These are phyloP conservation scores for Raphanus sativus DNA, from an alignment of 345 rosid species.

Conservation along the genomic window DNA sequence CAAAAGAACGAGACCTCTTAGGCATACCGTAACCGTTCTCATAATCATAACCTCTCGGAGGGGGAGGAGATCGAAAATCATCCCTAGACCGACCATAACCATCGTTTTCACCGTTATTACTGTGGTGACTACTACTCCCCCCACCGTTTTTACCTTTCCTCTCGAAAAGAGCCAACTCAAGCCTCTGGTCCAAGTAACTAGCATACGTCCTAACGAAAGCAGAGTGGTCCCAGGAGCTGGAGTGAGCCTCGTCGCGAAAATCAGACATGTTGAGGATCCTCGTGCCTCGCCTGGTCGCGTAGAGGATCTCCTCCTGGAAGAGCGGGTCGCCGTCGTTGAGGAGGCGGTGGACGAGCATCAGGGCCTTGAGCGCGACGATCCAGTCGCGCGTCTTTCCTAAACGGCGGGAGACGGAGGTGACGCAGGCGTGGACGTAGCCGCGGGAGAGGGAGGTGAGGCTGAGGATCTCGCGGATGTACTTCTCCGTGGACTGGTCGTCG, in stretches of 20 bases:
- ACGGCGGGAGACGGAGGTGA: conserved; percentile 68
- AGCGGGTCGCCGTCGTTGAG: conserved; percentile 67
- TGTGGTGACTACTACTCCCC: conserved; percentile 41
- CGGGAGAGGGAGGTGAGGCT: conserved; percentile 73
- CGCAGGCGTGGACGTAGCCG: conserved; percentile 75
- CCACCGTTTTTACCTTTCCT: conserved; percentile 39
- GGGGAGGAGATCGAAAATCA: conserved; percentile 61
- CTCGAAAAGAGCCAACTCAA: conserved; percentile 58
- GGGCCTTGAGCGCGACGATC: conserved; percentile 81
- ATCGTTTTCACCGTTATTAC: conserved; percentile 38
- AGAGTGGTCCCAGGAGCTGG: conserved; percentile 85
- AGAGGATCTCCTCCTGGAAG: conserved; percentile 75
- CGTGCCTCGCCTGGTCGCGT: conserved; percentile 69
- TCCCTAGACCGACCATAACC: conserved; percentile 43
- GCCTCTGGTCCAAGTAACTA: conserved; percentile 74
- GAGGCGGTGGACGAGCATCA: conserved; percentile 71
- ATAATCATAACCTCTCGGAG: conserved; percentile 55
- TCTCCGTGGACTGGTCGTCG: conserved; percentile 80
- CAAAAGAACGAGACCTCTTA: conserved; percentile 63
- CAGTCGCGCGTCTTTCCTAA: conserved; percentile 85
- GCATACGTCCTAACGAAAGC: conserved; percentile 76
- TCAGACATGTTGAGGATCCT: conserved; percentile 81
- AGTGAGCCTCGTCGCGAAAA: conserved; percentile 76
- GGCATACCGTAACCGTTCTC: conserved; percentile 52
- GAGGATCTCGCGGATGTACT: conserved; percentile 79